phyloP scores from a whole-genome alignment of 2,329 filamentous ascomycete genomes.

The Fusarium oligoseptatum region DNA sequence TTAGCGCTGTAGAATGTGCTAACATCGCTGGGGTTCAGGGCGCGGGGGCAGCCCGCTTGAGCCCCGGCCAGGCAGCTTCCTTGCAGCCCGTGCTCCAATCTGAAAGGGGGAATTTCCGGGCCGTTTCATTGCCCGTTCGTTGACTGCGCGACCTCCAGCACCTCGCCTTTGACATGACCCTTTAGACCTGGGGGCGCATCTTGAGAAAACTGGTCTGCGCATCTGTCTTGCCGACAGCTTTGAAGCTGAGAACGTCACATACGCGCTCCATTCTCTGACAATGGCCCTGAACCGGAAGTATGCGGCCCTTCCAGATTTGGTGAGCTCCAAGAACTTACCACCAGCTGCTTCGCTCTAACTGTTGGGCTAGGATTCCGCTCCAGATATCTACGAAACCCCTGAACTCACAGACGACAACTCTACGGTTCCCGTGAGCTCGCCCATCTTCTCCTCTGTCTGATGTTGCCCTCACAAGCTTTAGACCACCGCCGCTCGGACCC shows the following conservation, averaged over 20 bases:
- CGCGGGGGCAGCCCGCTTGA: not conserved
- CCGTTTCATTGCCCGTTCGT: conserved; percentile 6
- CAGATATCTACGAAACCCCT: conserved; percentile 97
- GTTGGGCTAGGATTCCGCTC: conserved; percentile 79
- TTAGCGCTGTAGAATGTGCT: conserved; percentile 17
- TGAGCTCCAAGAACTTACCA: conserved; percentile 53
- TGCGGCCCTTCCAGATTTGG: conserved; percentile 83
- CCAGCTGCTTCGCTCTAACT: conserved; percentile 28
- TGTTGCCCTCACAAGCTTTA: conserved; percentile 49
- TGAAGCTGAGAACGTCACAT: not conserved
- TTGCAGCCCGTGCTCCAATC: not conserved
- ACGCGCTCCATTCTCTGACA: not conserved
- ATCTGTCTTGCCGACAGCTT: not conserved
- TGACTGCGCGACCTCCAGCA: conserved; percentile 14
- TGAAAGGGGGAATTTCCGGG: conserved; percentile 20
- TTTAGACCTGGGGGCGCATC: not conserved
- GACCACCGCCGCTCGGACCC: conserved; percentile 68
- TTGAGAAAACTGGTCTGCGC: not conserved
- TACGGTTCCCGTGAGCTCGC: conserved; percentile 77
- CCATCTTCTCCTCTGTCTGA: not conserved
- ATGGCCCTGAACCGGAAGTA: conserved; percentile 88
- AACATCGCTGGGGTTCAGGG: conserved; percentile 15
- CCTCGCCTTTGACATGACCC: conserved; percentile 5
- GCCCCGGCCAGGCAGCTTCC: not conserved
- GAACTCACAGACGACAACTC: conserved; percentile 92